Percentiles rank a stretch among this genome's conserved stretches.
Evolutionary conservation across 73 alveolate species (phyloP).

Genomic region (Stentor coeruleus): DNA sequence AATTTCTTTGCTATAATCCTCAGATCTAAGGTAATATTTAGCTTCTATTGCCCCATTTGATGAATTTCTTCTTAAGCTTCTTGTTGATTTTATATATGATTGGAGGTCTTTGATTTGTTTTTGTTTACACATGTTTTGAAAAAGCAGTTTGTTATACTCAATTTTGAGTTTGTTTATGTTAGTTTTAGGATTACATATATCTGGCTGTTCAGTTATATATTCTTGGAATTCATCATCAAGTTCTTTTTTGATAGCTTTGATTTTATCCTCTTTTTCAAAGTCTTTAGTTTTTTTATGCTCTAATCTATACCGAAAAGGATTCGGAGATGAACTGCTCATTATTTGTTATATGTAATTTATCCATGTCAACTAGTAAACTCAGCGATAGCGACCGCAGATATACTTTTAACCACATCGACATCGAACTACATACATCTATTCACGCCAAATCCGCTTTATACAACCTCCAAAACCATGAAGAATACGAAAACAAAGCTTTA

Average conservation of each 20-base stretch:
- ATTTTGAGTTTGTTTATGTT: too few relatives aligned
- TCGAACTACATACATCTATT: background rate
- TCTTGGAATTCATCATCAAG: background rate
- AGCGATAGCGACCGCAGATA: background rate
- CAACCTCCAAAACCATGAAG: conserved; percentile 12
- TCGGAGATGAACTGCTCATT: too few relatives aligned
- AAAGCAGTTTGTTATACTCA: background rate
- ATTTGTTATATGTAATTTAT: too few relatives aligned
- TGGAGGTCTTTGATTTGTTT: background rate
- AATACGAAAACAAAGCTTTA: background rate
- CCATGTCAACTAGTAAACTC: too few relatives aligned
- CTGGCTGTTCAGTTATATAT: background rate
- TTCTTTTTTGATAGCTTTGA: background rate
- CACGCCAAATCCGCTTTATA: background rate
- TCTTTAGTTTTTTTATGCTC: too few relatives aligned
- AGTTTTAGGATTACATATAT: too few relatives aligned
- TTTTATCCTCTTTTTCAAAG: background rate
- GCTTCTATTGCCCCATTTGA: too few relatives aligned
- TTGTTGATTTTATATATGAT: too few relatives aligned
- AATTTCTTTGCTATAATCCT: background rate
- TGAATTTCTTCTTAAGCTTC: background rate
- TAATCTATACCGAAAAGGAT: too few relatives aligned
- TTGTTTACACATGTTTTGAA: background rate
- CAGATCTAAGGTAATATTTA: too few relatives aligned
- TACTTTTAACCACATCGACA: background rate